Percentiles rank a stretch among this genome's conserved stretches.
phyloP scores from a whole-genome alignment of 1,284 basidiomycete species.

The Xanthoconium separans region DNA sequence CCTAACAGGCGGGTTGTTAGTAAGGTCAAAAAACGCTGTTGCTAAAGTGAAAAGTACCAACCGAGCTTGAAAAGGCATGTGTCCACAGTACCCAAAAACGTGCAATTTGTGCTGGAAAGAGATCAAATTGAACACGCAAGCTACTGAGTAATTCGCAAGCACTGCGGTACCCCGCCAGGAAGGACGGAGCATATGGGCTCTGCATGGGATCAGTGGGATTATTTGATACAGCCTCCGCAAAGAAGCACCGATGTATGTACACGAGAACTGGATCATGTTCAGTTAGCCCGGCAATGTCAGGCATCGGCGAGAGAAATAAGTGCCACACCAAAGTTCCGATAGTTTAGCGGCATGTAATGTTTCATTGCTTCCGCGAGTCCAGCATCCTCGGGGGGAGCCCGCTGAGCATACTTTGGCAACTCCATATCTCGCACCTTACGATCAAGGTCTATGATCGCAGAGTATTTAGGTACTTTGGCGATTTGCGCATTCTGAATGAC shows the following conservation, averaged over 20 bases:
- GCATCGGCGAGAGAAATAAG: slow-evolving; percentile 7
- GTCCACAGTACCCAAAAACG: slow-evolving; percentile 71
- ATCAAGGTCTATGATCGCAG: slow-evolving; percentile 60
- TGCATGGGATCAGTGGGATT: slow-evolving; percentile 59
- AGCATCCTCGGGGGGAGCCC: slow-evolving; percentile 39
- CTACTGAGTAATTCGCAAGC: slow-evolving; percentile 55
- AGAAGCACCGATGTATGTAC: slow-evolving; percentile 69
- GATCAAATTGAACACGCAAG: slow-evolving; percentile 49
- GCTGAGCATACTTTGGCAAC: slow-evolving; percentile 52
- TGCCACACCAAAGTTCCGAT: slow-evolving; percentile 58
- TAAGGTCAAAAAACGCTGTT: neutral
- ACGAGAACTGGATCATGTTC: slow-evolving; percentile 46
- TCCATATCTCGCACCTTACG: slow-evolving; percentile 63
- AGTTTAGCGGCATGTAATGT: slow-evolving; percentile 65
- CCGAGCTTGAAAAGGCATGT: slow-evolving; percentile 62
- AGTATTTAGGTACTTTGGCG: slow-evolving; percentile 64
- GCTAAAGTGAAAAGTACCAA: slow-evolving; percentile 30
- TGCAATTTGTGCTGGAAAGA: slow-evolving; percentile 59
- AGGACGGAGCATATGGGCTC: slow-evolving; percentile 63
- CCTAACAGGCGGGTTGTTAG: slow-evolving; percentile 35
- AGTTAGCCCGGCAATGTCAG: slow-evolving; percentile 2
- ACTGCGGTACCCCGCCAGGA: slow-evolving; percentile 62
- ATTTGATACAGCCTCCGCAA: slow-evolving; percentile 60
- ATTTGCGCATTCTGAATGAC: slow-evolving; percentile 65
- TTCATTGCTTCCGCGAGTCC: slow-evolving; percentile 56